Percentiles rank a stretch among this genome's conserved stretches.
phyloP scores from a whole-genome alignment of 2,329 filamentous ascomycete species.

The Arthrobotrys sphaeroides region DNA sequence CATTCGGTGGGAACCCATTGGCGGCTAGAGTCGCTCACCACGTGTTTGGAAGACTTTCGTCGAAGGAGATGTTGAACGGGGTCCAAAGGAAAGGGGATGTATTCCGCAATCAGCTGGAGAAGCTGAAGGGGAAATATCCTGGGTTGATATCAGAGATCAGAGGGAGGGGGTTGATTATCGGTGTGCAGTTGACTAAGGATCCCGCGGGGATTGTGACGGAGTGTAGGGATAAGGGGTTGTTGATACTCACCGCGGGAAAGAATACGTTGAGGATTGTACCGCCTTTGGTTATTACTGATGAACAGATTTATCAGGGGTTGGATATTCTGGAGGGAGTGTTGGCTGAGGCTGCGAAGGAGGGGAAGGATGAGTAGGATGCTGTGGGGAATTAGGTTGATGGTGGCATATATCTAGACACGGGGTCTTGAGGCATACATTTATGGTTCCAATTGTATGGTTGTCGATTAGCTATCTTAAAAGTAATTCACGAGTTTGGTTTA shows the following conservation, averaged over 20 bases:
- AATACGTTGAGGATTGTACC: slow-evolving; percentile 95
- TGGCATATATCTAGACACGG: neutral
- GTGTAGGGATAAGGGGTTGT: slow-evolving; percentile 82
- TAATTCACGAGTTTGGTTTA: no score
- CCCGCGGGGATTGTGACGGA: slow-evolving; percentile 80
- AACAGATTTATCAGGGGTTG: slow-evolving; percentile 81
- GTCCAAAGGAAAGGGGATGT: slow-evolving; percentile 74
- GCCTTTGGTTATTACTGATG: slow-evolving; percentile 79
- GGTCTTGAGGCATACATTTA: no score
- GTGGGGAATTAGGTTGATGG: neutral
- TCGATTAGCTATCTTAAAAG: no score
- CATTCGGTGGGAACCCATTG: slow-evolving; percentile 91
- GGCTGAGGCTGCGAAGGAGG: slow-evolving; percentile 19
- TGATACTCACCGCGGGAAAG: slow-evolving; percentile 91
- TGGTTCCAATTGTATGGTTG: no score
- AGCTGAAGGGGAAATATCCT: slow-evolving; percentile 71
- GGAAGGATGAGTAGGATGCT: neutral
- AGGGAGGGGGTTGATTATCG: slow-evolving; percentile 84
- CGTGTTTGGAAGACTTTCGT: slow-evolving; percentile 79
- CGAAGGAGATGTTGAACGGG: slow-evolving; percentile 73
- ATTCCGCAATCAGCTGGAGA: slow-evolving; percentile 69
- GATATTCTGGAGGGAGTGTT: slow-evolving; percentile 74
- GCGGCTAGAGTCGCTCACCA: slow-evolving; percentile 85
- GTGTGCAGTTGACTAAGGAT: slow-evolving; percentile 80
- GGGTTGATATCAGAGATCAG: slow-evolving; percentile 79